Percentiles rank a stretch among this genome's conserved stretches.
These are phyloP conservation scores for Phoma sp. DNA, from an alignment of 2,329 filamentous ascomycete genomes.

Conservation along the genomic window DNA sequence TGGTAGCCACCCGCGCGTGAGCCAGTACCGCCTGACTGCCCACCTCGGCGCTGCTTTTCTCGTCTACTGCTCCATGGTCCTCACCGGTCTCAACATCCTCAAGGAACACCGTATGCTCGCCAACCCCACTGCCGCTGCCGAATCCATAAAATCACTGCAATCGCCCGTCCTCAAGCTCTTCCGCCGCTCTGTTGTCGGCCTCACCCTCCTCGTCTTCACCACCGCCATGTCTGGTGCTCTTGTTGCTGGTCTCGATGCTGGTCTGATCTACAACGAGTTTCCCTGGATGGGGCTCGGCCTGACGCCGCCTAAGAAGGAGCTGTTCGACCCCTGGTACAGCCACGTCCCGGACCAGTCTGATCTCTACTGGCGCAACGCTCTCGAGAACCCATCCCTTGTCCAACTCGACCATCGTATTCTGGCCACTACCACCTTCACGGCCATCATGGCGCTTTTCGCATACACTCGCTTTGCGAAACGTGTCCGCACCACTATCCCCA, in stretches of 20 bases:
- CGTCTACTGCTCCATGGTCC: conserved; percentile 94
- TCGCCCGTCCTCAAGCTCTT: conserved; percentile 73
- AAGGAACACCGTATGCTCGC: conserved; percentile 76
- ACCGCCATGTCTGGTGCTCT: conserved; percentile 94
- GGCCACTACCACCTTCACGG: conserved; percentile 85
- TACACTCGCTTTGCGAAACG: conserved; percentile 74
- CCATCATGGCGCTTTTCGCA: conserved; percentile 79
- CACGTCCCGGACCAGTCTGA: conserved; percentile 80
- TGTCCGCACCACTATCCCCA: conserved; percentile 66
- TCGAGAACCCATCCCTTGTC: conserved; percentile 95
- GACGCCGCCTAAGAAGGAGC: conserved; percentile 80
- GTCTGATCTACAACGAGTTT: conserved; percentile 98
- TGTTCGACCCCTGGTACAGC: conserved; percentile 86
- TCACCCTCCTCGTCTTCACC: conserved; percentile 79
- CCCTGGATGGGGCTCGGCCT: conserved; percentile 90
- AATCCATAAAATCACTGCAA: conserved; percentile 67
- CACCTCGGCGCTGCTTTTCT: conserved; percentile 91
- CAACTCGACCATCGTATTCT: conserved; percentile 95
- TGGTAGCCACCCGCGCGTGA: conserved; percentile 89
- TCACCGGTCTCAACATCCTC: conserved; percentile 84
- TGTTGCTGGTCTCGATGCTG: conserved; percentile 93
- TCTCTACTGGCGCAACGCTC: conserved; percentile 95
- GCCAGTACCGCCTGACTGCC: conserved; percentile 89
- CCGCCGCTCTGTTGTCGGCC: conserved; percentile 72
- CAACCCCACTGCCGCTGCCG: conserved; percentile 68